phyloP scores from a whole-genome alignment of 108 stramenopile genomes.

The Pseudonitzschia multistriata region DNA sequence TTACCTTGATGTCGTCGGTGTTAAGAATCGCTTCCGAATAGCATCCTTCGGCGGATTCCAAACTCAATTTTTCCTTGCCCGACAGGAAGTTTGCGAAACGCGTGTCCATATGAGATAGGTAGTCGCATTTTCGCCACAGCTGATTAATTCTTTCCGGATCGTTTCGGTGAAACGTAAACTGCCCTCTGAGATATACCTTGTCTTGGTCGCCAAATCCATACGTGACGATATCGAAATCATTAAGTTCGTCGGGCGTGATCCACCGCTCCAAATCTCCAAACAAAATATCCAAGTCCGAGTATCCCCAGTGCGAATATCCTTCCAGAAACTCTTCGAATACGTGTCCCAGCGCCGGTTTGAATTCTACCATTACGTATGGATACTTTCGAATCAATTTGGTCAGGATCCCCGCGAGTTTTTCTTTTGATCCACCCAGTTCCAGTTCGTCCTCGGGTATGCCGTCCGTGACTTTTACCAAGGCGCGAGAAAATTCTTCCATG shows the following conservation, averaged over 20 bases:
- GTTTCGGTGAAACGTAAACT: constrained; percentile 92
- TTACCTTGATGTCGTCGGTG: constrained; percentile 70
- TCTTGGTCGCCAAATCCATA: constrained; percentile 92
- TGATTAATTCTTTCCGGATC: constrained; percentile 66
- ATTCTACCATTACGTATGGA: constrained; percentile 91
- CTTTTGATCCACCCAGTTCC: constrained; percentile 18
- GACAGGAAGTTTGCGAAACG: constrained; percentile 50
- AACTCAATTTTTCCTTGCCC: constrained; percentile 40
- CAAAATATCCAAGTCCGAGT: constrained; percentile 90
- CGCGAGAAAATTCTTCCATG: constrained; percentile 36
- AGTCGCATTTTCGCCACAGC: constrained; percentile 82
- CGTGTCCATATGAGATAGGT: constrained; percentile 78
- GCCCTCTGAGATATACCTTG: constrained; percentile 80
- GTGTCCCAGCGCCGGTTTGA: constrained; percentile 92
- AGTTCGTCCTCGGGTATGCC: constrained; percentile 37
- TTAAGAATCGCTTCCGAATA: constrained; percentile 77
- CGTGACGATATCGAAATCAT: constrained; percentile 86
- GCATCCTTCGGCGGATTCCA: constrained; percentile 93
- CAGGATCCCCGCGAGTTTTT: constrained; percentile 41
- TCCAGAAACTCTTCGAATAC: constrained; percentile 76
- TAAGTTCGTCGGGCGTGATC: constrained; percentile 79
- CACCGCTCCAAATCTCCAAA: constrained; percentile 88
- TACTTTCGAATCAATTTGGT: constrained; percentile 44
- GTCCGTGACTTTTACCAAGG: constrained; percentile 53
- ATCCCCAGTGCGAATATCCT: constrained; percentile 91